Conservation (phyloP, 352 stramenopile genomes). For the Globisporangium perplexum region DNA sequence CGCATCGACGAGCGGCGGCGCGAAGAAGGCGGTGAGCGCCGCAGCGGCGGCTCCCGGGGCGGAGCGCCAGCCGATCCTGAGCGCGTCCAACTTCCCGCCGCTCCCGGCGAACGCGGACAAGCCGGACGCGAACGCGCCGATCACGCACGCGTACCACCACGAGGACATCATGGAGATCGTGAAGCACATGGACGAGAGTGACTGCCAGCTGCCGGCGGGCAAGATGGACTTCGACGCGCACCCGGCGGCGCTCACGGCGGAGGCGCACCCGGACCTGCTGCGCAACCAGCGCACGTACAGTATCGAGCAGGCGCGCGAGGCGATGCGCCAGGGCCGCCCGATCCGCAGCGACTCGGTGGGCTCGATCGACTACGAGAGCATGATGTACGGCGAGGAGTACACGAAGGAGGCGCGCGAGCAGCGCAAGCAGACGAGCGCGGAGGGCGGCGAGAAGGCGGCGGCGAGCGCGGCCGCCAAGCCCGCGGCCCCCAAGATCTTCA, state of each 20-base stretch:
- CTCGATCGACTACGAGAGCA: conserved; percentile 86
- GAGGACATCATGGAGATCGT: conserved; percentile 92
- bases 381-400: conserved; percentile 90
- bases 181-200: conserved; percentile 87
- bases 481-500: conserved; percentile 37
- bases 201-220: conserved; percentile 61
- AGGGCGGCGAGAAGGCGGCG: conserved; percentile 1
- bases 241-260: conserved; percentile 59
- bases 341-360: conserved; percentile 85
- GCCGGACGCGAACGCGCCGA: conserved; percentile 31
- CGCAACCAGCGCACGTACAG: conserved; percentile 90
- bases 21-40: conserved; percentile 22
- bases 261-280: conserved; percentile 83
- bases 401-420: conserved; percentile 79
- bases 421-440: conserved; percentile 42
- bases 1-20: conserved; percentile 15
- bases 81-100: conserved; percentile 78
- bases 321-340: conserved; percentile 83
- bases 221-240: conserved; percentile 85
- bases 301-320: conserved; percentile 90
- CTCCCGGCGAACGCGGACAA: conserved; percentile 42
- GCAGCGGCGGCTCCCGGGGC: conserved; percentile 12
- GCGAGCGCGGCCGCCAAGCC: conserved; percentile 4
- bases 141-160: conserved; percentile 74
- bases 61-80: conserved; percentile 75